Conservation (phyloP, 225 moss, liverwort and hornwort genomes). For the Physcomitrellopsis africana region DNA sequence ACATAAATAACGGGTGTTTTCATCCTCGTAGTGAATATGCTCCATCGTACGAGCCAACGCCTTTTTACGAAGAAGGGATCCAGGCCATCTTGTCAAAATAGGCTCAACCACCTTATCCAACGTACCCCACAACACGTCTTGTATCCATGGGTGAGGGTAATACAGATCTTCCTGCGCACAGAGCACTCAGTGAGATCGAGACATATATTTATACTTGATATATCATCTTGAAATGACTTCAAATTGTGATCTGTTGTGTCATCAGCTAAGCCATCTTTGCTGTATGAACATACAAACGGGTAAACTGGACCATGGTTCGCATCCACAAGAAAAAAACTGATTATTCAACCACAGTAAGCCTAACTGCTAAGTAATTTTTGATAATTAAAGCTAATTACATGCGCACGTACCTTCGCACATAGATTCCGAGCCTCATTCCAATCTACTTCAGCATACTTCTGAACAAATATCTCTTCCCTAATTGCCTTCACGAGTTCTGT, state of each 20-base stretch:
- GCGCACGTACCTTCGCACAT: constrained; percentile 79
- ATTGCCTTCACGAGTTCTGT: constrained; percentile 73
- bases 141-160: constrained; percentile 85
- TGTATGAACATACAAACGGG: constrained; percentile 13
- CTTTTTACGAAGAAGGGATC: constrained; percentile 66
- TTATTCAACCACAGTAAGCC: too few species aligned
- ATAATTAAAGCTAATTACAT: not conserved
- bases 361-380: not conserved
- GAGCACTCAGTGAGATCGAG: constrained; percentile 16
- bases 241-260: constrained; percentile 12
- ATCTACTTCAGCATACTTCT: constrained; percentile 72
- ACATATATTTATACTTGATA: not conserved
- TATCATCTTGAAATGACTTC: not conserved
- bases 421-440: constrained; percentile 88
- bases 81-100: constrained; percentile 79
- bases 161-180: constrained; percentile 85
- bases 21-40: constrained; percentile 97
- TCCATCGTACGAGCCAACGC: constrained; percentile 75
- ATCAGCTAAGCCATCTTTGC: constrained; percentile 3
- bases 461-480: constrained; percentile 75
- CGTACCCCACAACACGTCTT: constrained; percentile 90
- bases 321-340: not conserved
- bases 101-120: constrained; percentile 82
- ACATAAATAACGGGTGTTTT: constrained; percentile 57
- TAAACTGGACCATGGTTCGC: constrained; percentile 6